Base-by-base conservation (phyloP, 768 basidiomycete genomes). In the Pisolithus sp. region DNA sequence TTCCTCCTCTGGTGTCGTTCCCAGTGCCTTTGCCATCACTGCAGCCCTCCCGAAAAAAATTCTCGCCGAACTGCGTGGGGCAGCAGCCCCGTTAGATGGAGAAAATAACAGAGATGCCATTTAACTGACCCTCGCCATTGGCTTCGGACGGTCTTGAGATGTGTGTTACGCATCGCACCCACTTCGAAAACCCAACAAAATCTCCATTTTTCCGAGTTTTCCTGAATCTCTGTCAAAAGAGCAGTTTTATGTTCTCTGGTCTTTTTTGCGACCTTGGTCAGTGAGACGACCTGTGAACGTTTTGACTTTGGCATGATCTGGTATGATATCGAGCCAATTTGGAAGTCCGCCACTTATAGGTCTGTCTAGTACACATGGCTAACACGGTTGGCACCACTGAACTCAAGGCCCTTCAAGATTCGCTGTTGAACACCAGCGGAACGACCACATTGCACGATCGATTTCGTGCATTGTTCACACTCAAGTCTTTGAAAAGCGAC, bases 121-220 rank as follows among this genome's bases (percentile, higher is more conserved):
- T 39, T 21, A 36, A 72, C 86, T 50, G 59, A 91, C 86, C 89
- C 90, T 76, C 91, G 90, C 96, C 96, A 99, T 57, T 89, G 74
- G 53, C 83, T 84, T 57, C 96, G 80, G 44, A 98, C 90, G 48
- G 91, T 93, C 76, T 98, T 94, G 37, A 99, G 73, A 69, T 92
- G 87, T 24, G 93, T 74, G 72, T 95, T 98, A 54, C 96, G 78
- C 93, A 97, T 95, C 59, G 93, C 83, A 15, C 93, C 94, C 5
- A 97, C 91, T 60, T 88, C 84, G 65, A 99, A 96, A 37, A 97
- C 66, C 91, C 93, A 99, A 72, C 91, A 88, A 69, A 96, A 94
- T 63, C 81, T 81, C 85, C 90, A 97, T 73, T 91, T 89, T 59
- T 94, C 92, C 20, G 84, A 73, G 65, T 84, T 83, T 63, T 77